Evolutionary conservation across 202 grass and related monocot genomes (phyloP).

Genomic region (Eragrostis tef): DNA sequence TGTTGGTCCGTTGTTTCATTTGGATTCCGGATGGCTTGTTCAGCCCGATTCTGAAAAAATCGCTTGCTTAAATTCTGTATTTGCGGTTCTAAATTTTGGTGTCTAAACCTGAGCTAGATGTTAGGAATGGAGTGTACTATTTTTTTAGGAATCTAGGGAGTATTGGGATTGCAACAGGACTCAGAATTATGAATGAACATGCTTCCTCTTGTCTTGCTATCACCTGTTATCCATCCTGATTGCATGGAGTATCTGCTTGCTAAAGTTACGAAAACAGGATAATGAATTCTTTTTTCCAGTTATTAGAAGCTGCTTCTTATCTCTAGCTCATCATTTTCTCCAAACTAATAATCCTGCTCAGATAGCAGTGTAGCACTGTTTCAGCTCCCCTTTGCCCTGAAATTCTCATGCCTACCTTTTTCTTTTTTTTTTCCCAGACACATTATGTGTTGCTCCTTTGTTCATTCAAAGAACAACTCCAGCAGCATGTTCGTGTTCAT

Average conservation of each 20-base stretch:
- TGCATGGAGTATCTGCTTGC: neutral
- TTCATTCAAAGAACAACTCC: constrained; percentile 95
- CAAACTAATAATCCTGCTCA: constrained; percentile 10
- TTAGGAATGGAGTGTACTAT: neutral
- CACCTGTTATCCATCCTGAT: neutral
- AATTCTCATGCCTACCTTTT: neutral
- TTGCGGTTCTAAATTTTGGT: neutral
- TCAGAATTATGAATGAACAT: neutral
- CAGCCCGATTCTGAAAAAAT: neutral
- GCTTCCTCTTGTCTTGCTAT: constrained; percentile 10
- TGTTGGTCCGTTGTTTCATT: constrained; percentile 13
- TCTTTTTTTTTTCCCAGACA: constrained; percentile 58
- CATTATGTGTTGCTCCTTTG: constrained; percentile 90
- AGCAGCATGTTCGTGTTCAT: constrained; percentile 98
- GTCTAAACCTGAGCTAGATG: neutral
- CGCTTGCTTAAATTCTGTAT: neutral
- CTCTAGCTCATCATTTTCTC: neutral
- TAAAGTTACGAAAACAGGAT: neutral
- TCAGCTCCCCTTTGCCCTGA: neutral
- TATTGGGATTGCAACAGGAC: neutral
- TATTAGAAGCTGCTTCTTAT: neutral
- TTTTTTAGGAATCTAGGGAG: neutral
- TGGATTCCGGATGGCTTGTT: neutral
- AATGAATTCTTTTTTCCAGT: neutral
- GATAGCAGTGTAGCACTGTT: neutral